These are phyloP conservation scores for Neohortaea acidophila DNA, from an alignment of 495 filamentous ascomycete genomes.

Conservation along the genomic window DNA sequence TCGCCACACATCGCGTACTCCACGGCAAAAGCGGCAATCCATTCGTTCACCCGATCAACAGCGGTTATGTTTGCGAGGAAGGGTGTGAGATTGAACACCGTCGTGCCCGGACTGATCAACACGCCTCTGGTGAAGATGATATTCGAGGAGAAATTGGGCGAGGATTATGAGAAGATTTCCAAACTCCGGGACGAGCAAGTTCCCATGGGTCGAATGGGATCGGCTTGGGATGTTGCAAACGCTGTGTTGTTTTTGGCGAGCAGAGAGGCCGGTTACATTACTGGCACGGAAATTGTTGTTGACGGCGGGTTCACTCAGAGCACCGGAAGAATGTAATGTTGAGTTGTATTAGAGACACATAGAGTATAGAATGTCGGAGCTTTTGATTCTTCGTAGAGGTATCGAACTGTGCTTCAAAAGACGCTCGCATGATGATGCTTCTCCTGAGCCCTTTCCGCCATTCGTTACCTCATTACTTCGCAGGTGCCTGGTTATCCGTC, in stretches of 20 bases:
- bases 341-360: no score
- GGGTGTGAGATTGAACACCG: conserved; percentile 34
- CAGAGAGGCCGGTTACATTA: background rate
- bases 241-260: background rate
- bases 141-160: conserved; percentile 24
- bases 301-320: no score
- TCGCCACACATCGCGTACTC: conserved; percentile 36
- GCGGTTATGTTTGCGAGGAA: conserved; percentile 33
- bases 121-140: conserved; percentile 30
- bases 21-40: conserved; percentile 19
- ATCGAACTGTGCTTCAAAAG: no score
- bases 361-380: no score
- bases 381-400: no score
- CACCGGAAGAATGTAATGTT: no score
- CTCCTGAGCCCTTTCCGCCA: no score
- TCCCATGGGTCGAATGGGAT: conserved; percentile 1
- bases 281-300: background rate
- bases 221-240: background rate
- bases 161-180: background rate
- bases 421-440: no score
- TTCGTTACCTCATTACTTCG: no score
- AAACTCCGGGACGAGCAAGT: background rate
- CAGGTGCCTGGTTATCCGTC: no score
- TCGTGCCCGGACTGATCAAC: conserved; percentile 35
- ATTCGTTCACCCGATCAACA: conserved; percentile 31